Percentiles rank a stretch among this genome's conserved stretches.
phyloP scores from a whole-genome alignment of 108 stramenopile genomes.

The Aurantiochytrium sp. region DNA sequence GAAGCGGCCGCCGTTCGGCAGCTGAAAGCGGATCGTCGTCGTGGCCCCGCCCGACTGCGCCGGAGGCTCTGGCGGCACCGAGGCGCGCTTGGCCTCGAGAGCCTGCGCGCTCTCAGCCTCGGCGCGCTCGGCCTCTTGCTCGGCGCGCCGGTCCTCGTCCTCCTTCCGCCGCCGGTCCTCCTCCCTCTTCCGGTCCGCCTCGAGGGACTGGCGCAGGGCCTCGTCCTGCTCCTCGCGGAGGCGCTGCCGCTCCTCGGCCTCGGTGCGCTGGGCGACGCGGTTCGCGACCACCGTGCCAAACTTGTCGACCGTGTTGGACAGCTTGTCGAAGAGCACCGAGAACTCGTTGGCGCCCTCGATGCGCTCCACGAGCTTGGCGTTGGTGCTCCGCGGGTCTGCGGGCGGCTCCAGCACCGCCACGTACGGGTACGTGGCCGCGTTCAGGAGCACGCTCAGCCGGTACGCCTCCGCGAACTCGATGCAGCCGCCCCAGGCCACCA shows the following conservation, averaged over 20 bases:
- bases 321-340: background rate
- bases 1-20: background rate
- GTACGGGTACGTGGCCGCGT: background rate
- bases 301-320: background rate
- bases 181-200: background rate
- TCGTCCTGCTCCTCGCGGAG: slow-evolving; percentile 22
- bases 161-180: background rate
- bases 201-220: background rate
- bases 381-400: background rate
- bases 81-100: background rate
- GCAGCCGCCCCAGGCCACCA: slow-evolving; percentile 23
- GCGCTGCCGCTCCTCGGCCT: slow-evolving; percentile 18
- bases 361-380: slow-evolving; percentile 2
- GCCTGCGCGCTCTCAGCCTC: background rate
- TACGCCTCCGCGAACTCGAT: slow-evolving; percentile 21
- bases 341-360: background rate
- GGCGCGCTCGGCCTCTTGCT: background rate
- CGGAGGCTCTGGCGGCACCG: background rate
- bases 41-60: background rate
- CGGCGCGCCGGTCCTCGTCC: background rate
- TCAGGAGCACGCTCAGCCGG: background rate
- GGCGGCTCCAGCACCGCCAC: slow-evolving; percentile 6
- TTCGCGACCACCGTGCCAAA: background rate
- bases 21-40: slow-evolving; percentile 27
- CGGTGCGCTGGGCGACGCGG: background rate